Evolutionary conservation across 2,329 filamentous ascomycete genomes (phyloP).

Genomic region (Botrytis deweyae): DNA sequence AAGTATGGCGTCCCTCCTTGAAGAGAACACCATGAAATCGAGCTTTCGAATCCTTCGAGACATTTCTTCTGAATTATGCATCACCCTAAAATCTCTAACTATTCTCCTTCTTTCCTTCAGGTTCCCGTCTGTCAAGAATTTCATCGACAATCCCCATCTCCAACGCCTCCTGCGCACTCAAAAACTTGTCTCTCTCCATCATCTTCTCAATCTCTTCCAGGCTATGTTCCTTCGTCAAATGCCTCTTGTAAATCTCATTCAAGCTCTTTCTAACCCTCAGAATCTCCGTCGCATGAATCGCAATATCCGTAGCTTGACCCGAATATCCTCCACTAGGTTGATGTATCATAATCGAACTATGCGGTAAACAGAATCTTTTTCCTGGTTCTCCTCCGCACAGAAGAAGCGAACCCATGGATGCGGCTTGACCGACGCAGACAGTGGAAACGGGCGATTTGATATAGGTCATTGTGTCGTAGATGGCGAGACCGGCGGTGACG

Average conservation of each 20-base stretch:
- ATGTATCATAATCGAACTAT: constrained; percentile 95
- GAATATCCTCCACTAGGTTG: constrained; percentile 78
- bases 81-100: not conserved
- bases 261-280: constrained; percentile 79
- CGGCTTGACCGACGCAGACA: constrained; percentile 91
- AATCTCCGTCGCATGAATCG: constrained; percentile 97
- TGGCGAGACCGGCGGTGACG: constrained; percentile 83
- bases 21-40: not conserved
- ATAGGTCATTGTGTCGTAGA: constrained; percentile 99
- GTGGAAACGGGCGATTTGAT: constrained; percentile 91
- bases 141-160: constrained; percentile 91
- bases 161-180: constrained; percentile 83
- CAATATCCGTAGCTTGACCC: constrained; percentile 74
- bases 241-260: constrained; percentile 84
- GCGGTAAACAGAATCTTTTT: constrained; percentile 85
- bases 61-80: not conserved
- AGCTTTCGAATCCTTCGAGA: not conserved
- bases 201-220: constrained; percentile 85
- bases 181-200: constrained; percentile 96
- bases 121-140: constrained; percentile 66
- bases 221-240: constrained; percentile 80
- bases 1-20: too few relatives aligned
- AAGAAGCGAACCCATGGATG: constrained; percentile 89
- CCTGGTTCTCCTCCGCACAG: constrained; percentile 82
- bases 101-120: constrained; percentile 26